phyloP scores from a whole-genome alignment of 2,329 filamentous ascomycete species.

The Scedosporium boydii region DNA sequence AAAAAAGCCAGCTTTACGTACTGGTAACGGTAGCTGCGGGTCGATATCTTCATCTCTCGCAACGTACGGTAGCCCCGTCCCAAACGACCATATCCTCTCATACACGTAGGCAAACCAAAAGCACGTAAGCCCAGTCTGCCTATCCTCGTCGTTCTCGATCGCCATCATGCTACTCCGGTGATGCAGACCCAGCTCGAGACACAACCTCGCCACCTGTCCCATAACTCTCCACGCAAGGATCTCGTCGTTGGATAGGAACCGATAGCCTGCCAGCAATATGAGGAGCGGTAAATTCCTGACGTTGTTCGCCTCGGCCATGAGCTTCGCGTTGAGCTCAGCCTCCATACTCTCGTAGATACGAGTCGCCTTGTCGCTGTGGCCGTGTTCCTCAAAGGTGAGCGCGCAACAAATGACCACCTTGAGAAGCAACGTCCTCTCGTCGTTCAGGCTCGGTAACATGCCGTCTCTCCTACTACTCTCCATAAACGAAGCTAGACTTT shows the following conservation, averaged over 20 bases:
- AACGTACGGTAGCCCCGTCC: conserved; percentile 79
- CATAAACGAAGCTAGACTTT: conserved; percentile 61
- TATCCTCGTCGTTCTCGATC: conserved; percentile 60
- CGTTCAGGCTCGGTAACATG: conserved; percentile 27
- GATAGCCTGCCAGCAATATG: conserved; percentile 51
- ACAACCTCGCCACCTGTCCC: conserved; percentile 71
- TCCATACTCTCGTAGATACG: conserved; percentile 71
- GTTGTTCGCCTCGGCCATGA: conserved; percentile 43
- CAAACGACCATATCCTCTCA: conserved; percentile 80
- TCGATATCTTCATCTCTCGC: conserved; percentile 83
- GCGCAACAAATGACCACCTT: conserved; percentile 79
- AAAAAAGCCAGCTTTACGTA: conserved; percentile 29
- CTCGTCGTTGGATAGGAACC: conserved; percentile 82
- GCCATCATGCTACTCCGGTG: conserved; percentile 62
- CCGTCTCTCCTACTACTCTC: conserved; percentile 37
- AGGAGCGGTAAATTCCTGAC: conserved; percentile 40
- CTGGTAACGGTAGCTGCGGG: conserved; percentile 66
- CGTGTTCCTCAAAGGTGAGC: conserved; percentile 67
- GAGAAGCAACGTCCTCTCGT: conserved; percentile 54
- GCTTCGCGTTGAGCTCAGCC: conserved; percentile 55
- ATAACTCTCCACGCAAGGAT: conserved; percentile 79
- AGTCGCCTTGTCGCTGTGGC: conserved; percentile 64
- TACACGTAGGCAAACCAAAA: conserved; percentile 86
- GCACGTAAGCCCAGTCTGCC: conserved; percentile 56
- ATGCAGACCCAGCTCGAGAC: conserved; percentile 75